phyloP scores from a whole-genome alignment of 2,329 filamentous ascomycete species.

The Tolypocladium inflatum region DNA sequence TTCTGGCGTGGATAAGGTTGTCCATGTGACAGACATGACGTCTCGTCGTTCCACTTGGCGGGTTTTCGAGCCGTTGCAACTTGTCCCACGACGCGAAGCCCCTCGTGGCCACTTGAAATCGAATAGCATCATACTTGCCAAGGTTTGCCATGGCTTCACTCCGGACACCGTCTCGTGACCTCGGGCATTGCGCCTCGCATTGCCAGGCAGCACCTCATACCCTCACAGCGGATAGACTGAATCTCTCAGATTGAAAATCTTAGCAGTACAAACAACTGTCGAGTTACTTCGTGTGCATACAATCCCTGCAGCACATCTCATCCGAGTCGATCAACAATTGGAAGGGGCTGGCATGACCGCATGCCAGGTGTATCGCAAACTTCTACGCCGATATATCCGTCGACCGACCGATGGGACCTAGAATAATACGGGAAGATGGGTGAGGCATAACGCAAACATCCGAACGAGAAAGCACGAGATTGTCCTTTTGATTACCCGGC shows the following conservation, averaged over 20 bases:
- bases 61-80: too few species aligned
- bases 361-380: slow-evolving; percentile 2
- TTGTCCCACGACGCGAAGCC: too few species aligned
- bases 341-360: not conserved
- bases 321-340: slow-evolving; percentile 1
- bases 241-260: not conserved
- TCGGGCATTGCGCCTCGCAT: not conserved
- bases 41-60: too few species aligned
- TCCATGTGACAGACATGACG: too few species aligned
- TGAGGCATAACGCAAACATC: slow-evolving; percentile 2
- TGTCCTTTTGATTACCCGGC: slow-evolving; percentile 7
- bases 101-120: too few species aligned
- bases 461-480: slow-evolving; percentile 12
- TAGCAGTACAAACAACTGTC: slow-evolving; percentile 5
- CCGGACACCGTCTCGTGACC: not conserved
- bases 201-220: not conserved
- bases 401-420: slow-evolving; percentile 12
- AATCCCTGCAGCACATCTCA: slow-evolving; percentile 1
- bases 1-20: too few species aligned
- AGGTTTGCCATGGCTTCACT: not conserved
- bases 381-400: slow-evolving; percentile 14
- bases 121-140: not conserved
- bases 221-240: not conserved
- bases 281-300: slow-evolving; percentile 4
- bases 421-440: slow-evolving; percentile 8